phyloP scores from a whole-genome alignment of 192 early-diverging fungal genomes.

The Gryganskiella cystojenkinii region DNA sequence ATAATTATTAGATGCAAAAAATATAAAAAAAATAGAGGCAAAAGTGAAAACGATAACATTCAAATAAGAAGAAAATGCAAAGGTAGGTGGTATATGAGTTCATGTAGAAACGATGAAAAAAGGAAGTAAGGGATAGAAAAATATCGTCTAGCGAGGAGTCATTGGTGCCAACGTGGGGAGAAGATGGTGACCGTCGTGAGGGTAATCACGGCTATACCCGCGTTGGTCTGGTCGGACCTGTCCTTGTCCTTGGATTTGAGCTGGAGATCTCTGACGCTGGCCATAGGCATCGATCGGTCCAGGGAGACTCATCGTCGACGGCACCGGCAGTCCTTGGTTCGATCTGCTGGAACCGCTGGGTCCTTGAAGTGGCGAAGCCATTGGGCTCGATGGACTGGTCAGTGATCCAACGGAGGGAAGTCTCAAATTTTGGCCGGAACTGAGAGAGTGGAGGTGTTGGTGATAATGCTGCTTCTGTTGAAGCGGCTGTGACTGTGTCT shows the following conservation, averaged over 20 bases:
- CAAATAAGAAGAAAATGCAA: too few relatives aligned
- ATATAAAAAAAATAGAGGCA: not conserved
- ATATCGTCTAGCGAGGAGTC: conserved; percentile 31
- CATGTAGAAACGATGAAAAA: too few relatives aligned
- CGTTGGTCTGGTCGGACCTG: conserved; percentile 1
- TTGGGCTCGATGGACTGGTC: conserved; percentile 33
- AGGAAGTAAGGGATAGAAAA: too few relatives aligned
- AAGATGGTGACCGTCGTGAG: conserved; percentile 14
- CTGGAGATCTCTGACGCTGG: too few relatives aligned
- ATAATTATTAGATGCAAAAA: too few relatives aligned
- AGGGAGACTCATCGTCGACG: not conserved
- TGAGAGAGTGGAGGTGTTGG: conserved; percentile 9
- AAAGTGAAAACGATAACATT: not conserved
- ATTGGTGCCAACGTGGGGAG: conserved; percentile 38
- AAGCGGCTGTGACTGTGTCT: not conserved
- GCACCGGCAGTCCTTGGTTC: not conserved
- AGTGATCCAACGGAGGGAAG: conserved; percentile 34
- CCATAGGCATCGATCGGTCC: too few relatives aligned
- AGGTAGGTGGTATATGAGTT: too few relatives aligned
- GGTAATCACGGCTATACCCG: conserved; percentile 9
- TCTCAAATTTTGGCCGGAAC: conserved; percentile 3
- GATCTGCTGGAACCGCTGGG: conserved; percentile 13
- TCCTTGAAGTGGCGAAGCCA: conserved; percentile 34
- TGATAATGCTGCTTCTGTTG: conserved; percentile 7
- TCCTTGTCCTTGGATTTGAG: conserved; percentile 2